These are phyloP conservation scores for Paraphoma chrysanthemicola DNA, from an alignment of 2,329 filamentous ascomycete species.

Conservation along the genomic window DNA sequence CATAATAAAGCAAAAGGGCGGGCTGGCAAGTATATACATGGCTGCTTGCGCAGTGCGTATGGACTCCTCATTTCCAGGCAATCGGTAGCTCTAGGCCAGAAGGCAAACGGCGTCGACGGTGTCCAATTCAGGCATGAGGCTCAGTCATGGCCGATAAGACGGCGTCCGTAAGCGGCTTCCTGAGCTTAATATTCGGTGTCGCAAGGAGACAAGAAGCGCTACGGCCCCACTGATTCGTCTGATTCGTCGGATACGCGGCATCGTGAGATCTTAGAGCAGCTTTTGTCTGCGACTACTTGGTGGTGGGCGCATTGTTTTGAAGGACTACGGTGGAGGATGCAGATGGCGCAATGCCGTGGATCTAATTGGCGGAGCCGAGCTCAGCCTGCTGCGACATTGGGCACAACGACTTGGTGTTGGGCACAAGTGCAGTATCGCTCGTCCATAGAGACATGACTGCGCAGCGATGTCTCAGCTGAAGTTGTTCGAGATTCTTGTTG, in stretches of 20 bases:
- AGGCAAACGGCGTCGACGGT: conserved; percentile 5
- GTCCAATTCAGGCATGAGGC: conserved; percentile 7
- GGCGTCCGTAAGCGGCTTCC: conserved; percentile 5
- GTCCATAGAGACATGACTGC: not conserved
- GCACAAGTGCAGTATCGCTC: conserved; percentile 16
- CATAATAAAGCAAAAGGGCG: not conserved
- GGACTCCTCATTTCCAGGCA: conserved; percentile 1
- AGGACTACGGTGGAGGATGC: conserved; percentile 18
- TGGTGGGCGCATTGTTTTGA: conserved; percentile 13
- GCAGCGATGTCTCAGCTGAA: not conserved
- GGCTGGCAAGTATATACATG: not conserved
- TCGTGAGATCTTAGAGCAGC: not conserved
- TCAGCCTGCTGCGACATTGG: conserved; percentile 29
- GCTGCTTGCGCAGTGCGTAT: not conserved
- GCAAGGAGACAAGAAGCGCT: not conserved
- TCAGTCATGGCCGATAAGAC: not conserved
- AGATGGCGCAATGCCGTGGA: conserved; percentile 20
- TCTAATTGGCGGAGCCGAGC: conserved; percentile 25
- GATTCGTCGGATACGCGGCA: not conserved
- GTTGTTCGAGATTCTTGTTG: not conserved
- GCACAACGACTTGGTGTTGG: conserved; percentile 13
- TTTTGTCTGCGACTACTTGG: conserved; percentile 1
- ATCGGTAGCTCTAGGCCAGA: not conserved
- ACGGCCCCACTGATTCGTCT: not conserved
- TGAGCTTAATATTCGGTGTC: conserved; percentile 12